Percentiles rank a stretch among this genome's conserved stretches.
These are phyloP conservation scores for Saxispiralis lemnorum DNA, from an alignment of 495 filamentous ascomycete species.

Conservation along the genomic window DNA sequence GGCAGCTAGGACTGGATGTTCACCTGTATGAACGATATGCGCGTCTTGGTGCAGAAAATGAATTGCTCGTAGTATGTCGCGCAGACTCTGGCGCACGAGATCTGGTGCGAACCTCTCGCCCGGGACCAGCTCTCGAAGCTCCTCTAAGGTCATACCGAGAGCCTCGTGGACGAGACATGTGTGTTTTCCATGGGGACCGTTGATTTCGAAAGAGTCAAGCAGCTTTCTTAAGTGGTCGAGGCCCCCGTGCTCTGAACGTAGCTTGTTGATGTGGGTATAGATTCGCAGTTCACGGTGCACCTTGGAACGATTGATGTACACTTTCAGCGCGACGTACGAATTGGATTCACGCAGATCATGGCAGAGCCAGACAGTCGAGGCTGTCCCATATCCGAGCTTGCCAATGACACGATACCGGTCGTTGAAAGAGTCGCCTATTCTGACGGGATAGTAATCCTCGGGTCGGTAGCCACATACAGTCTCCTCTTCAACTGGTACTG, in stretches of 20 bases:
- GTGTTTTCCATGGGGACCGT: conserved; percentile 26
- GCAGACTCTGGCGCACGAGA: conserved; percentile 1
- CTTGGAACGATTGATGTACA: neutral
- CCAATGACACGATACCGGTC: neutral
- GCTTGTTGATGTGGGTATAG: conserved; percentile 24
- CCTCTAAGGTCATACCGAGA: conserved; percentile 23
- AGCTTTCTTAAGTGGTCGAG: conserved; percentile 23
- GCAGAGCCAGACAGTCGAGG: neutral
- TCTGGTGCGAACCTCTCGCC: neutral
- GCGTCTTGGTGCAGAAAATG: conserved; percentile 29
- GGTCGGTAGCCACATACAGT: conserved; percentile 21
- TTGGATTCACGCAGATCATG: no score
- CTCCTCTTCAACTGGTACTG: conserved; percentile 26
- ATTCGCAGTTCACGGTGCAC: conserved; percentile 23
- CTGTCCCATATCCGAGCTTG: no score
- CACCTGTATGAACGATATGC: conserved; percentile 31
- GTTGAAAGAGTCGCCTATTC: conserved; percentile 25
- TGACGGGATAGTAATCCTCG: conserved; percentile 28
- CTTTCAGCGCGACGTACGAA: no score
- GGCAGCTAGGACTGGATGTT: neutral
- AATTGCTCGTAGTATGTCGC: conserved; percentile 21
- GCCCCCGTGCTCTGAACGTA: conserved; percentile 24
- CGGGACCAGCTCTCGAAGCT: conserved; percentile 1
- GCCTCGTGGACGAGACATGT: conserved; percentile 30
- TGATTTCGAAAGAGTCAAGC: conserved; percentile 27